phyloP scores from a whole-genome alignment of 1,284 basidiomycete genomes.

The Ustilago tritici region DNA sequence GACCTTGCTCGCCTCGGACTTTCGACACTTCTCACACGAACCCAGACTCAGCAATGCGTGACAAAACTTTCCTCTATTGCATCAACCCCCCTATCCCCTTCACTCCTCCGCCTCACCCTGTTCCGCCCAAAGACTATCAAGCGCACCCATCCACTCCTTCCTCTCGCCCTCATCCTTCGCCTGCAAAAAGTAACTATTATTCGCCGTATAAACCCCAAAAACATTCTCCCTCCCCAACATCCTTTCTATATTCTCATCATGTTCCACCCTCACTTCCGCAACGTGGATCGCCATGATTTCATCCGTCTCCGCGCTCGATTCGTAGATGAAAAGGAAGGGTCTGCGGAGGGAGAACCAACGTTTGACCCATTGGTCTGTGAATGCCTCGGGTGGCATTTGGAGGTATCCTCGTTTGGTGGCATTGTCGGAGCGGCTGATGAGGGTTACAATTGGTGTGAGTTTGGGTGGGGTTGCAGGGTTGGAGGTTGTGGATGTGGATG shows the following conservation, averaged over 20 bases:
- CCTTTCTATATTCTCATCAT: slow-evolving; percentile 85
- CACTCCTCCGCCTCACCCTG: not conserved
- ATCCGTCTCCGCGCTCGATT: slow-evolving; percentile 82
- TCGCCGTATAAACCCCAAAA: slow-evolving; percentile 57
- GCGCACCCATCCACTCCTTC: slow-evolving; percentile 48
- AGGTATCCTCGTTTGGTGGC: slow-evolving; percentile 86
- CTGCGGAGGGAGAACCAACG: slow-evolving; percentile 85
- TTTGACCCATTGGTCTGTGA: slow-evolving; percentile 82
- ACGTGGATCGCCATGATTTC: slow-evolving; percentile 85
- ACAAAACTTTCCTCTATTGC: not conserved
- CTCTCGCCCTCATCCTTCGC: slow-evolving; percentile 37
- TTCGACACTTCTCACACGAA: not conserved
- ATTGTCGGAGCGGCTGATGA: slow-evolving; percentile 75
- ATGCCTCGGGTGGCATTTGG: slow-evolving; percentile 82
- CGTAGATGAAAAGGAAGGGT: slow-evolving; percentile 90
- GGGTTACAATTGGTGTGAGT: slow-evolving; percentile 53
- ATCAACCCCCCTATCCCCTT: not conserved
- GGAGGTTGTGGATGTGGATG: not conserved
- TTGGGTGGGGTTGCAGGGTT: slow-evolving; percentile 19
- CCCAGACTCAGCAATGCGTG: too few species aligned
- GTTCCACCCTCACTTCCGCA: slow-evolving; percentile 84
- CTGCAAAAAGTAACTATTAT: slow-evolving; percentile 60
- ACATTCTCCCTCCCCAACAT: slow-evolving; percentile 75
- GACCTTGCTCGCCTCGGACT: too few species aligned
- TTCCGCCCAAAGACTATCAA: slow-evolving; percentile 19